Conservation (phyloP, 2,329 filamentous ascomycete species). For the Endothia cerciana region DNA sequence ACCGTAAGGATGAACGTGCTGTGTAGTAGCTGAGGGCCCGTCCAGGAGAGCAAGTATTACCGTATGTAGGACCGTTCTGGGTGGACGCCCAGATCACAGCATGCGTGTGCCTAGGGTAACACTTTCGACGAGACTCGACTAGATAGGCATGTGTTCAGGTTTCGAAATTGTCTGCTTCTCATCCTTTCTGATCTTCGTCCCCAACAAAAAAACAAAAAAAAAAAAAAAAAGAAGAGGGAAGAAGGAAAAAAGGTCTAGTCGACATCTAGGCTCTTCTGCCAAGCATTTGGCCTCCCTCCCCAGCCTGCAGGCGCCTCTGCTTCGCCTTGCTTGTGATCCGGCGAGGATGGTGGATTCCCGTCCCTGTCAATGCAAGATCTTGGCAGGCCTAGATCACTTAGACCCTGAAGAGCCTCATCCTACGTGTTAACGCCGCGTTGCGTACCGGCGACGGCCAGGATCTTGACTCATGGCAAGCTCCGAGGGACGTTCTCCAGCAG, state of each 20-base stretch:
- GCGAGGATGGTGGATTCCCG: not conserved
- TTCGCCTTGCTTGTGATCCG: not conserved
- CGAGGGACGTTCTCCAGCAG: not conserved
- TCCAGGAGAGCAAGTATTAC: not conserved
- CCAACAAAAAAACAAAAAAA: slow-evolving; percentile 1
- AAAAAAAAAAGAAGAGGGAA: not conserved
- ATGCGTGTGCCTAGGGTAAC: not conserved
- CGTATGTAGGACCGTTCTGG: not conserved
- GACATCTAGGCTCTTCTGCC: too few species aligned
- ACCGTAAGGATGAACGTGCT: too few species aligned
- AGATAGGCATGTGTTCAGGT: slow-evolving; percentile 4
- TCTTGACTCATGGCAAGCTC: not conserved
- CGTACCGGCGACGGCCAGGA: not conserved
- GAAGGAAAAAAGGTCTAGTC: not conserved
- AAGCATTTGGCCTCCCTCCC: too few species aligned
- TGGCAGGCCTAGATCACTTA: not conserved
- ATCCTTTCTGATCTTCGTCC: not conserved
- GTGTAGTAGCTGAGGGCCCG: too few species aligned
- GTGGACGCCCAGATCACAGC: not conserved
- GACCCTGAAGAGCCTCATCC: not conserved
- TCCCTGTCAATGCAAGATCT: not conserved
- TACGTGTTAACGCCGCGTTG: not conserved
- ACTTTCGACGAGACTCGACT: not conserved
- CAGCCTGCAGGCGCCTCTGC: not conserved
- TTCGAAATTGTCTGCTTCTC: not conserved